A percentile compares a stretch with the other conserved stretches of the same genome.
Evolutionary conservation across 805 yeast species (phyloP).

Genomic region (Candida pseudoglaebosa): DNA sequence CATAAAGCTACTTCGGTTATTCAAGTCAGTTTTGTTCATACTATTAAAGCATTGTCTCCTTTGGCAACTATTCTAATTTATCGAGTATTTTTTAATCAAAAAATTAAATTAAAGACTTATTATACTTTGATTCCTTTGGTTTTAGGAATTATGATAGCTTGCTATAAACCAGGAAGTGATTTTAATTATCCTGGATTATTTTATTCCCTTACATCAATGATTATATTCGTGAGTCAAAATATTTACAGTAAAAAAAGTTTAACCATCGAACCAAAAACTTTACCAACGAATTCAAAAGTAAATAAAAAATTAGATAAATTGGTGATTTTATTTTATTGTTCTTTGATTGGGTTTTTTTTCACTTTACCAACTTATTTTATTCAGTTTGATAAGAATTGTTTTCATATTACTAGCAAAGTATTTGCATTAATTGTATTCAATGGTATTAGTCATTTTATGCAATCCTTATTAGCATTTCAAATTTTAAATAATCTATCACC

Average conservation of each 20-base stretch:
- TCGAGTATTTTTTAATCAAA: conserved; percentile 52
- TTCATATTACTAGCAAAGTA: conserved; percentile 22
- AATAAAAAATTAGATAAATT: conserved; percentile 58
- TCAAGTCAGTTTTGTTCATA: conserved; percentile 93
- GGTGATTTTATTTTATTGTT: conserved; percentile 68
- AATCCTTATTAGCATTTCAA: conserved; percentile 72
- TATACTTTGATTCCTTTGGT: conserved; percentile 75
- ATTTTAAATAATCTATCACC: conserved; percentile 70
- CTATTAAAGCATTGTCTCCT: conserved; percentile 90
- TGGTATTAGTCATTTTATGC: conserved; percentile 67
- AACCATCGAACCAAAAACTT: conserved; percentile 40
- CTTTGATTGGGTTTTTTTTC: conserved; percentile 60
- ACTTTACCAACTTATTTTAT: conserved; percentile 62
- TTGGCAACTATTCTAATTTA: conserved; percentile 81
- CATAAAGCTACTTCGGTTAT: conserved; percentile 90
- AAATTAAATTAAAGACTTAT: conserved; percentile 66
- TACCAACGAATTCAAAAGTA: conserved; percentile 18
- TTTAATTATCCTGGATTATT: conserved; percentile 38
- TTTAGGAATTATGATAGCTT: conserved; percentile 79
- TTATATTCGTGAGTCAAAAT: conserved; percentile 73
- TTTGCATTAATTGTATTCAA: conserved; percentile 48
- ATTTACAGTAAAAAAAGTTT: conserved; percentile 74
- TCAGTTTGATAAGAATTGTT: conserved; percentile 17
- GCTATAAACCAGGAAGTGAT: conserved; percentile 44
- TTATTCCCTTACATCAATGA: conserved; percentile 53